Evolutionary conservation across 148 eudicot species (phyloP).

Genomic region (Rhododendron griersonianum): DNA sequence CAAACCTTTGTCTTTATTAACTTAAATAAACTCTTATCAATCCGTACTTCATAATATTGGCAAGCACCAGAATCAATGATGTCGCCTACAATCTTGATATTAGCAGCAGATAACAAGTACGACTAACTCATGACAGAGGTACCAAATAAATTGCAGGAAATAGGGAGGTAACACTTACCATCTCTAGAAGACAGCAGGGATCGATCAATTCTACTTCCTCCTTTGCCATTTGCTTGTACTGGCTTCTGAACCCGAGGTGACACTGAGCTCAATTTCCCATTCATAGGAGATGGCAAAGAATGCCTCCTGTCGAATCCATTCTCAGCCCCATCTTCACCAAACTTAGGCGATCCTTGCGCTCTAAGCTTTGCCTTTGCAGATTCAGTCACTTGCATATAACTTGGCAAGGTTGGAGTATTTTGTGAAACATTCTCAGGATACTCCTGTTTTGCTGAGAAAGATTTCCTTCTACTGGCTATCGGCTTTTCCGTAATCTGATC

Average conservation of each 20-base stretch:
- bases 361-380: constrained; percentile 75
- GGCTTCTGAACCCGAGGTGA: constrained; percentile 55
- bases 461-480: constrained; percentile 36
- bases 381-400: constrained; percentile 68
- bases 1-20: background rate
- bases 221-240: constrained; percentile 46
- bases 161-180: constrained; percentile 25
- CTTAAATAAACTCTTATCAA: background rate
- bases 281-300: constrained; percentile 48
- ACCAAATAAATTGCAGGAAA: background rate
- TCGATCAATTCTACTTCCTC: constrained; percentile 32
- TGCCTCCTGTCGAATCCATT: constrained; percentile 42
- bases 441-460: constrained; percentile 53
- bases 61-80: background rate
- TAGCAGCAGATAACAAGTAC: background rate
- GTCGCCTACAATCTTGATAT: background rate
- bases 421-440: constrained; percentile 45
- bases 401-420: constrained; percentile 50
- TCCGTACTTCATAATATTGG: background rate
- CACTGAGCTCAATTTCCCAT: constrained; percentile 40
- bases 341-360: constrained; percentile 41
- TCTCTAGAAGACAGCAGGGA: constrained; percentile 48
- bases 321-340: constrained; percentile 50
- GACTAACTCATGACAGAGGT: background rate
- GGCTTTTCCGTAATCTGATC: constrained; percentile 41